Base-by-base conservation (phyloP, 2,329 filamentous ascomycete genomes). In the Blastomyces percursus region DNA sequence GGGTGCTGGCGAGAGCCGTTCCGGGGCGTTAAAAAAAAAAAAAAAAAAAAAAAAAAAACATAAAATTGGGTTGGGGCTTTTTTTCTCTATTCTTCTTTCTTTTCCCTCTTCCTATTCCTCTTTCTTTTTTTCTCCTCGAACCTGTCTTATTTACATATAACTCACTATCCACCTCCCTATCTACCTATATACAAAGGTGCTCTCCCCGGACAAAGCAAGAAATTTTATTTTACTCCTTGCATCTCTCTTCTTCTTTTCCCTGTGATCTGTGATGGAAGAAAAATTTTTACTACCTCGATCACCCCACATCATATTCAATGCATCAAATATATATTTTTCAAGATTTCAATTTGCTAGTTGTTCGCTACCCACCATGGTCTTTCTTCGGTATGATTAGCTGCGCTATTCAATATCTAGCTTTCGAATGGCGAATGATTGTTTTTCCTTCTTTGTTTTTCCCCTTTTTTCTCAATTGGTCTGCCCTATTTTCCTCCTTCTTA, bases 1-100 rank as follows among this genome's bases (percentile, higher is more conserved):
- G 78, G 61, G 69, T 79, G 21, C 68, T 80, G 62, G 77, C 77
- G 59, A 73, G 77, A 61, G 71, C 74, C 32, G 74, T 77, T 14
- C 75, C 75, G 21, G 60, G 19, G 24, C 35, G 60, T 24, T 55
- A 44, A 48, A 42, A 55, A 44, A 48, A 42, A 55, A n/a, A n/a
- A n/a, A n/a, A n/a, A n/a, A n/a, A n/a, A n/a, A n/a, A n/a, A n/a
- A n/a, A n/a, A n/a, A n/a, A n/a, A n/a, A n/a, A n/a, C 6, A 52
- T 52, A 51, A 46, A 51, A 52, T 35, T 35, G 32, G 32, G 32
- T 35, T 35, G 32, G 30, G 32, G 32, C 32, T 35, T 11, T 30
- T 35, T 11, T 30, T 30, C 32, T 35, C 32, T 35, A 9, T 35
- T 44, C 16, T 30, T 30, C 27, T 5, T 44, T 44, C 40, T 19